A percentile compares a stretch with the other conserved stretches of the same genome.
phyloP scores from a whole-genome alignment of 2,329 filamentous ascomycete species.

The Fusarium xylarioides region DNA sequence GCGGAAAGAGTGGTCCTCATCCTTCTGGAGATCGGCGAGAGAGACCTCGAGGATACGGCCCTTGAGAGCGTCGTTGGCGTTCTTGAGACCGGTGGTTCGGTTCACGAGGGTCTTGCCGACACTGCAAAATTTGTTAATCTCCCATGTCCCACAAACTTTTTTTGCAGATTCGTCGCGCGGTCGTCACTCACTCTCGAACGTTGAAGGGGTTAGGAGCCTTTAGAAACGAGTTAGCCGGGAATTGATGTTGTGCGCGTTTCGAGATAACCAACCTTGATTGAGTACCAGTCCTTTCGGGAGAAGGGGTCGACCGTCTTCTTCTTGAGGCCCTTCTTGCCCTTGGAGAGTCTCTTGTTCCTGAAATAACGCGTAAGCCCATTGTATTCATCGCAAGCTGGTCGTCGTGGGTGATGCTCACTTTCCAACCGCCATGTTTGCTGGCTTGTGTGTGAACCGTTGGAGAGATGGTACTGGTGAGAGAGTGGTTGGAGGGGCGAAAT shows the following conservation, averaged over 20 bases:
- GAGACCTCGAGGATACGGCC: slow-evolving; percentile 99
- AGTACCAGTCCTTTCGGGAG: slow-evolving; percentile 99
- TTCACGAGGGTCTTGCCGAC: slow-evolving; percentile 99
- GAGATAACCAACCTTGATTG: slow-evolving; percentile 76
- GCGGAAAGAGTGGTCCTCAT: slow-evolving; percentile 99
- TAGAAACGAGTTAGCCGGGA: slow-evolving; percentile 29
- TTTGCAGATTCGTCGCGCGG: slow-evolving; percentile 29
- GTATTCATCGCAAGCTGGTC: background rate
- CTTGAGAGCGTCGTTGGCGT: slow-evolving; percentile 99
- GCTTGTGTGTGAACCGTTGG: slow-evolving; percentile 55
- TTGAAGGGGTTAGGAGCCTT: slow-evolving; percentile 95
- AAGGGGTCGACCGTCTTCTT: slow-evolving; percentile 99
- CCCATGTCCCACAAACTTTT: slow-evolving; percentile 21
- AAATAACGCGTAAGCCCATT: slow-evolving; percentile 36
- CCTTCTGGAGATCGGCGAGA: slow-evolving; percentile 98
- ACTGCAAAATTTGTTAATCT: slow-evolving; percentile 62
- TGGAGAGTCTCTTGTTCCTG: slow-evolving; percentile 99
- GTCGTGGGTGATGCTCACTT: slow-evolving; percentile 56
- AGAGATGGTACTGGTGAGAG: slow-evolving; percentile 53
- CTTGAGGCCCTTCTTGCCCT: slow-evolving; percentile 99
- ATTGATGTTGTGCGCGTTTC: background rate
- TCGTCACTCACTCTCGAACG: slow-evolving; percentile 85
- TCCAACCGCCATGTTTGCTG: slow-evolving; percentile 69
- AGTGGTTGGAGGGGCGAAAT: slow-evolving; percentile 53
- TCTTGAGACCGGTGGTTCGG: slow-evolving; percentile 99